Evolutionary conservation across 1,284 basidiomycete genomes (phyloP).

Genomic region (Trichosporon inkin): DNA sequence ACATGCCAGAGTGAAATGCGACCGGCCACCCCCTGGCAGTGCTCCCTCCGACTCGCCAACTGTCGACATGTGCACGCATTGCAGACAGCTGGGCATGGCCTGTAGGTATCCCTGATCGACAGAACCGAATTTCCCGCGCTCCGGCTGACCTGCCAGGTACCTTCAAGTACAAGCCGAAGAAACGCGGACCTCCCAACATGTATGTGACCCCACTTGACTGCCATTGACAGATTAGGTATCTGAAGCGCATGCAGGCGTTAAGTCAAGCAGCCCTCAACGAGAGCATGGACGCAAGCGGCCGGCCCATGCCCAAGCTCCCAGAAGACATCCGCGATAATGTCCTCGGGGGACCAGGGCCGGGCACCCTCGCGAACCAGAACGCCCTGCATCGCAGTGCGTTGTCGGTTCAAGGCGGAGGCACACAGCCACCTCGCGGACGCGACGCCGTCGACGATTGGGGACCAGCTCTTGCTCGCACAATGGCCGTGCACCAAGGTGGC

Average conservation of each 20-base stretch:
- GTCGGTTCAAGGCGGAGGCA: constrained; percentile 10
- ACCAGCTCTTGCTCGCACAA: constrained; percentile 10
- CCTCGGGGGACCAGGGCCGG: constrained; percentile 21
- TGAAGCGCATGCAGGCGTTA: constrained; percentile 26
- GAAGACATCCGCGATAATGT: neutral
- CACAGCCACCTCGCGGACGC: constrained; percentile 4
- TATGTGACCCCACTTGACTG: constrained; percentile 50
- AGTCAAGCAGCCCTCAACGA: constrained; percentile 12
- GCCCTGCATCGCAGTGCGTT: constrained; percentile 18
- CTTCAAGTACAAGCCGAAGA: constrained; percentile 86
- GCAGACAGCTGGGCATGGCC: constrained; percentile 69
- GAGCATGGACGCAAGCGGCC: neutral
- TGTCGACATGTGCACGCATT: constrained; percentile 55
- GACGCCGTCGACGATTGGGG: constrained; percentile 20
- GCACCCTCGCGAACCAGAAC: constrained; percentile 24
- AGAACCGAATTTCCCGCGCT: too few species aligned
- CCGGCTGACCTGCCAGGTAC: constrained; percentile 51
- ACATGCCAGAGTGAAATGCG: constrained; percentile 41
- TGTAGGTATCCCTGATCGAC: too few species aligned
- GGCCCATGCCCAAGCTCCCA: neutral
- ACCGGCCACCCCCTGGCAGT: constrained; percentile 40
- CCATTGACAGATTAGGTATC: constrained; percentile 17
- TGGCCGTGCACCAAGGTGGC: constrained; percentile 11
- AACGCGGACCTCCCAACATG: constrained; percentile 83
- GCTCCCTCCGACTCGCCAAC: constrained; percentile 12